Evolutionary conservation across 1,284 basidiomycete species (phyloP).

Genomic region (Ceratobasidium sp.): DNA sequence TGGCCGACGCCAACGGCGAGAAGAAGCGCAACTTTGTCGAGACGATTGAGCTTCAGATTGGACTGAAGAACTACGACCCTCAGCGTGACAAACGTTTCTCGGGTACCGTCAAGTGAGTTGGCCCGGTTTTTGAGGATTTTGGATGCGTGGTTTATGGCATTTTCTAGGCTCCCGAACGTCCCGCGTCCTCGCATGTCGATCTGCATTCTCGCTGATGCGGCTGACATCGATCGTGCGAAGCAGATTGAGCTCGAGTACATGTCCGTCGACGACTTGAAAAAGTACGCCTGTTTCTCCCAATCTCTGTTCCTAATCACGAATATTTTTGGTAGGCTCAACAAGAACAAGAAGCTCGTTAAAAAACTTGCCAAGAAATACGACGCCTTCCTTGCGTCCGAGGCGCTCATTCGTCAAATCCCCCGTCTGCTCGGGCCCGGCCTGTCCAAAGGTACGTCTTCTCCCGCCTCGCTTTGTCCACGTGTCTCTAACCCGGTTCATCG

Average conservation of each 20-base stretch:
- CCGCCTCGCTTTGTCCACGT: slow-evolving; percentile 1
- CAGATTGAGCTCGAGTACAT: slow-evolving; percentile 97
- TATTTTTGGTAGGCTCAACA: slow-evolving; percentile 75
- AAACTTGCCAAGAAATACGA: slow-evolving; percentile 99
- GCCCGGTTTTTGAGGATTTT: not conserved
- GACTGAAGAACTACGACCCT: slow-evolving; percentile 98
- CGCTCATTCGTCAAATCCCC: slow-evolving; percentile 99
- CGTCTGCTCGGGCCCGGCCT: slow-evolving; percentile 99
- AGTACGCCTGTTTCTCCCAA: slow-evolving; percentile 60
- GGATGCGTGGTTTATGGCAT: slow-evolving; percentile 17
- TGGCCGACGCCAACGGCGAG: slow-evolving; percentile 78
- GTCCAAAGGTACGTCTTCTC: slow-evolving; percentile 77
- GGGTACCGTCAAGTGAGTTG: slow-evolving; percentile 86
- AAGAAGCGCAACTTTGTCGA: slow-evolving; percentile 89
- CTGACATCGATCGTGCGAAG: slow-evolving; percentile 98
- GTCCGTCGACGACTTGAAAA: slow-evolving; percentile 99
- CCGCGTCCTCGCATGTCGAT: slow-evolving; percentile 99
- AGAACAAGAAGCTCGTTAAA: slow-evolving; percentile 99
- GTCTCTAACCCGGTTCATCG: not conserved
- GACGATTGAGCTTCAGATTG: slow-evolving; percentile 96
- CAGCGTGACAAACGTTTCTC: slow-evolving; percentile 97
- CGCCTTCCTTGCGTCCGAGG: slow-evolving; percentile 97
- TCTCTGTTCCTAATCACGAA: not conserved
- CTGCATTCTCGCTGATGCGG: slow-evolving; percentile 99
- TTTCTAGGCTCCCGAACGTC: slow-evolving; percentile 85